Evolutionary conservation across 2,329 filamentous ascomycete species (phyloP).

Genomic region (Cordyceps cicadae): DNA sequence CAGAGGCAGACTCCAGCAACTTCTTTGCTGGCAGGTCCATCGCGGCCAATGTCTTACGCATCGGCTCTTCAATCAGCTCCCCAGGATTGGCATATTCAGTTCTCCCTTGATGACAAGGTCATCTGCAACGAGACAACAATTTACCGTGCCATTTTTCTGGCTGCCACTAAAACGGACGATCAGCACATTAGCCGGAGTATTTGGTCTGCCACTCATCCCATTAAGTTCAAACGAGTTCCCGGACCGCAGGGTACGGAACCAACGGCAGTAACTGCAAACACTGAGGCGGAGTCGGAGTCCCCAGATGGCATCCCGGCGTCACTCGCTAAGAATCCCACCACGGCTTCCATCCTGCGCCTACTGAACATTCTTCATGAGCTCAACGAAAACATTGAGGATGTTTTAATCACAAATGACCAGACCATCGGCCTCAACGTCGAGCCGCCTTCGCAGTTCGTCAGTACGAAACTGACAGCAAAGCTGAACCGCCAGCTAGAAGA

Average conservation of each 20-base stretch:
- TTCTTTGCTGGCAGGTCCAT: conserved; percentile 46
- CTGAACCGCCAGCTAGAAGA: conserved; percentile 95
- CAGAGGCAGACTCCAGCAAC: conserved; percentile 33
- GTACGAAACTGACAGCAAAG: conserved; percentile 96
- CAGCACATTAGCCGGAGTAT: conserved; percentile 60
- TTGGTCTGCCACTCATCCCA: conserved; percentile 83
- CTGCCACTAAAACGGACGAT: conserved; percentile 46
- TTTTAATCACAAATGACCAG: conserved; percentile 65
- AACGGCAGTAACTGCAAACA: conserved; percentile 45
- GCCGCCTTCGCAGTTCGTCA: conserved; percentile 89
- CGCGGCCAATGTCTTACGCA: conserved; percentile 71
- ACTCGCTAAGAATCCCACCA: conserved; percentile 72
- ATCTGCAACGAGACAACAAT: conserved; percentile 91
- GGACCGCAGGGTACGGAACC: conserved; percentile 73
- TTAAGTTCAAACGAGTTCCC: conserved; percentile 81
- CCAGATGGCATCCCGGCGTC: conserved; percentile 64
- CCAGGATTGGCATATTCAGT: conserved; percentile 96
- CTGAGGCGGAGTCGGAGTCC: conserved; percentile 43
- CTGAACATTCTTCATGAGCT: conserved; percentile 87
- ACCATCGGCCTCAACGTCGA: conserved; percentile 66
- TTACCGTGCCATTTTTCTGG: conserved; percentile 82
- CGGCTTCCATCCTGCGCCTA: conserved; percentile 77
- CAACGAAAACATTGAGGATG: conserved; percentile 88
- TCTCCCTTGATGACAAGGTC: conserved; percentile 74
- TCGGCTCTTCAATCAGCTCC: conserved; percentile 72